phyloP scores from a whole-genome alignment of 2,329 filamentous ascomycete species.

The Cytospora paraplurivora region DNA sequence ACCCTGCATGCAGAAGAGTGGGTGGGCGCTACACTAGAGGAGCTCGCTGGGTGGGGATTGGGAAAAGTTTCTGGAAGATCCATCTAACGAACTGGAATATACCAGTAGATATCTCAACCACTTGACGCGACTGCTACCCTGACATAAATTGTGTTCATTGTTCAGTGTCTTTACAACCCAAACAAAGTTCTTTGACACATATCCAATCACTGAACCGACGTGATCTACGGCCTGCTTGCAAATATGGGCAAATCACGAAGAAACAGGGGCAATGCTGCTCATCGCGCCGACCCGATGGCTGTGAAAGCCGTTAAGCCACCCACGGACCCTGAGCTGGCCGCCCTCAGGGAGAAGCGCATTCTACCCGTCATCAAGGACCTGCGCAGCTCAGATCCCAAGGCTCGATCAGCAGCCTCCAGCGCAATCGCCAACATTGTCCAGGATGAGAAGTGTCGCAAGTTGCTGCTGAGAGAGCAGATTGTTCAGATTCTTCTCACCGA shows the following conservation, averaged over 20 bases:
- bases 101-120: background rate
- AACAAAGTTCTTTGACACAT: background rate
- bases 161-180: too few species aligned
- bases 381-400: conserved; percentile 59
- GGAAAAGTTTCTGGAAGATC: conserved; percentile 18
- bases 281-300: conserved; percentile 57
- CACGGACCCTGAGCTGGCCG: conserved; percentile 63
- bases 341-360: conserved; percentile 64
- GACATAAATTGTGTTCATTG: background rate
- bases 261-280: conserved; percentile 51
- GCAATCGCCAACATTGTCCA: conserved; percentile 65
- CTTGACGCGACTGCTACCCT: background rate
- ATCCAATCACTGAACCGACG: background rate
- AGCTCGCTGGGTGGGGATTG: background rate
- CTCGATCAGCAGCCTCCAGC: conserved; percentile 59
- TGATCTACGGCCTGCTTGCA: background rate
- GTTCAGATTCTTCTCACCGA: conserved; percentile 65
- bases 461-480: conserved; percentile 67
- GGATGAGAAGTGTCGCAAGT: conserved; percentile 62
- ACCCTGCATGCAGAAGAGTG: conserved; percentile 10
- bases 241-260: conserved; percentile 63
- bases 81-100: background rate
- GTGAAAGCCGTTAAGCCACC: conserved; percentile 60
- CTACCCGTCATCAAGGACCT: conserved; percentile 64
- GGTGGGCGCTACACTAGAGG: background rate